A percentile compares a stretch with the other conserved stretches of the same genome.
phyloP scores from a whole-genome alignment of 345 rosid genomes.

The Noccaea caerulescens region DNA sequence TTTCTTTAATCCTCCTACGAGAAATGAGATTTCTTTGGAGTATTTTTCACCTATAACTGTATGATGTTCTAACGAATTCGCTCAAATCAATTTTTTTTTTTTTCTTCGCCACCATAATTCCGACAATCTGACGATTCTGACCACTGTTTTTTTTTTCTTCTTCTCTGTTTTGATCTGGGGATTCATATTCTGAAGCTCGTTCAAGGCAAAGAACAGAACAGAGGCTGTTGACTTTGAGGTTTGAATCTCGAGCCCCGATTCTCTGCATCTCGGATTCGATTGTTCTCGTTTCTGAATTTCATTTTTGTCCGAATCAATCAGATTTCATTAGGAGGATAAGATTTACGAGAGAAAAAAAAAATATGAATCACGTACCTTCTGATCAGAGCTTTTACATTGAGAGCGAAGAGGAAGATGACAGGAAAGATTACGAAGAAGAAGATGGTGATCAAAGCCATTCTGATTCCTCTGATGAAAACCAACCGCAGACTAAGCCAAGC shows the following conservation, averaged over 20 bases:
- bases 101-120: neutral
- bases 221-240: conserved; percentile 37
- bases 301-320: neutral
- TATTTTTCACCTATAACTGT: neutral
- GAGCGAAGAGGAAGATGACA: conserved; percentile 81
- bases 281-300: conserved; percentile 15
- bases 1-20: neutral
- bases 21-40: neutral
- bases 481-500: conserved; percentile 52
- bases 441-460: conserved; percentile 58
- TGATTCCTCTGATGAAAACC: conserved; percentile 65
- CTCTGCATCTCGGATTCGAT: neutral
- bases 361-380: conserved; percentile 86
- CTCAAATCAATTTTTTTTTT: neutral
- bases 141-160: neutral
- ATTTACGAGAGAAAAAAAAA: neutral
- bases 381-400: conserved; percentile 90
- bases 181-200: conserved; percentile 15
- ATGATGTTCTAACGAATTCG: neutral
- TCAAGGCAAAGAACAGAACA: conserved; percentile 25
- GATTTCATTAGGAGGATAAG: neutral
- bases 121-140: conserved; percentile 16
- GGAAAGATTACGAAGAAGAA: conserved; percentile 50
- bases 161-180: neutral
- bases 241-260: neutral